phyloP scores from a whole-genome alignment of 345 rosid genomes.

The Citrus sp. region DNA sequence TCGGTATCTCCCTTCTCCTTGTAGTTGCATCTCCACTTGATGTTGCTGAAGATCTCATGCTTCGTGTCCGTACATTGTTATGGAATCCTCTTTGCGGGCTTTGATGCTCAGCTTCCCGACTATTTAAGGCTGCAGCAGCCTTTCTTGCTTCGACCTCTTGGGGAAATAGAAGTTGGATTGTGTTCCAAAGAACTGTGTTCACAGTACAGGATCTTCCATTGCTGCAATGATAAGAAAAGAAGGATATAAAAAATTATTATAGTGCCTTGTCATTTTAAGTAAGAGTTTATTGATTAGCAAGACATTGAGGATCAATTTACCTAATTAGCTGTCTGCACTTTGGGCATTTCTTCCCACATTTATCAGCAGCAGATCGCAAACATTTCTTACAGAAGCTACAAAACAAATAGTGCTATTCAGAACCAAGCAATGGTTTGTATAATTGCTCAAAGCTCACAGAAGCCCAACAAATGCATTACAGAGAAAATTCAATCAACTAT shows the following conservation, averaged over 20 bases:
- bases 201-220: constrained; percentile 85
- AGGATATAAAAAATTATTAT: background rate
- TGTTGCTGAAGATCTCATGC: background rate
- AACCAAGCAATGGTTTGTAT: background rate
- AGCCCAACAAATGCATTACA: background rate
- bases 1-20: constrained; percentile 24
- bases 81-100: constrained; percentile 16
- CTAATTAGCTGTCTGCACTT: constrained; percentile 89
- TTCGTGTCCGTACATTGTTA: constrained; percentile 8
- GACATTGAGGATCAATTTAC: constrained; percentile 25
- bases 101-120: constrained; percentile 20
- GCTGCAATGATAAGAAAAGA: constrained; percentile 30
- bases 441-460: background rate
- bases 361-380: constrained; percentile 74
- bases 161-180: constrained; percentile 91
- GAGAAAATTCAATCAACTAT: background rate
- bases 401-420: background rate
- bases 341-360: constrained; percentile 91
- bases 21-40: constrained; percentile 5
- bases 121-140: constrained; percentile 32
- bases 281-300: background rate
- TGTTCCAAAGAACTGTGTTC: constrained; percentile 96
- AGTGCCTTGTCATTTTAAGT: background rate
- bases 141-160: constrained; percentile 79
- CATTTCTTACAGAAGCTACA: constrained; percentile 90